Evolutionary conservation across 768 basidiomycete species (phyloP), one percentile per base, ranked within the genome.

Genomic region (Cystofilobasidium ferigula): DNA sequence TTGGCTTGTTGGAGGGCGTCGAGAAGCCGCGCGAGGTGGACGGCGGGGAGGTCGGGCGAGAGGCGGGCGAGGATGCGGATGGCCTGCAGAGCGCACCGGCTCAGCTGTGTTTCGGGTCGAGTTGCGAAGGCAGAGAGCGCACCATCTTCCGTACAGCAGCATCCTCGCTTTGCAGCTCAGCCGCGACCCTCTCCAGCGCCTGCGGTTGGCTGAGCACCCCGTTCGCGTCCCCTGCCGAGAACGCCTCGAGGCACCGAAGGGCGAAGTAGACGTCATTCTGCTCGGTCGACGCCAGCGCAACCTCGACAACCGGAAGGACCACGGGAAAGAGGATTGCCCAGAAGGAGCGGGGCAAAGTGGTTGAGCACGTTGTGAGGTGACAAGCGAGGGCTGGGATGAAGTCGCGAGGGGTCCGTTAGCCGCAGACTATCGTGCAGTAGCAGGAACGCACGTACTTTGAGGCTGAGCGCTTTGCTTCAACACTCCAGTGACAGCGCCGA

Each of bases 231-330:
- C 43, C 51, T 3, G 38, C 32, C 51, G 42, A 54, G 7, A 59
- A 6, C 1, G 43, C 34, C 1, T 24, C 48, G 20, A 67, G 54
- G 28, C 60, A 67, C 9, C 60, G 40, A 32, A 67, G 40, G 26
- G 65, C 65, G 14, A 36, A 67, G 30, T 61, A 42, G 42, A 47
- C 32, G 14, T 60, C 65, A 42, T 67, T 67, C 60, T 60, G 26
- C 53, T 26, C 12, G 16, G 36, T n/a, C 7, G 26, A 40, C 12
- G 30, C 2, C 5, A 16, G n/a, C 2, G 26, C 14, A 10, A 40
- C 9, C 18, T 24, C 20, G 57, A 64, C 26, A 34, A 59, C 8
- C 8, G 32, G 0, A 28, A 45, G 20, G 22, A 53, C 20, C 9
- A n/a, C 35, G 16, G 20, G 30, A 30, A 18, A 38, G 38, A 14